A percentile compares a stretch with the other conserved stretches of the same genome.
Evolutionary conservation across 768 basidiomycete genomes (phyloP).

Genomic region (Boletus tomentosulus): DNA sequence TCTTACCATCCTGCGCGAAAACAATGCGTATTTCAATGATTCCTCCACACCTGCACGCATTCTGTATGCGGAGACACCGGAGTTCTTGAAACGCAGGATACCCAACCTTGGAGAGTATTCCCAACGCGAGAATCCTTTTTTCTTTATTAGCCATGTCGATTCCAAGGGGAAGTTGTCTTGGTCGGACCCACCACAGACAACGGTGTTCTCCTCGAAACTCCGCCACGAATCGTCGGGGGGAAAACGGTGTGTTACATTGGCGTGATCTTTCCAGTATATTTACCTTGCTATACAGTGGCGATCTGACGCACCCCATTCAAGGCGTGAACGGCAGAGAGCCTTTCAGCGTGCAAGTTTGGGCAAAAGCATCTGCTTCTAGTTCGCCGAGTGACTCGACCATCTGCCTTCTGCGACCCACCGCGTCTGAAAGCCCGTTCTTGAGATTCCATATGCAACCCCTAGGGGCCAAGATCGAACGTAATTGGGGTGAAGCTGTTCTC

Average conservation of each 20-base stretch:
- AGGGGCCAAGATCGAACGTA: not conserved
- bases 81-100: not conserved
- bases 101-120: not conserved
- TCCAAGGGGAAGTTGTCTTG: not conserved
- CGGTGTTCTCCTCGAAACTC: not conserved
- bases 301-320: not conserved
- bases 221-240: not conserved
- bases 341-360: not conserved
- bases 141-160: not conserved
- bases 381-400: not conserved
- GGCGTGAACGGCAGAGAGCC: not conserved
- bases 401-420: not conserved
- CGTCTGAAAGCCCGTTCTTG: not conserved
- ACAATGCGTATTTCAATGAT: not conserved
- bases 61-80: not conserved
- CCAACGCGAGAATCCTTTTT: not conserved
- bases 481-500: not conserved
- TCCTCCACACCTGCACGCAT: not conserved
- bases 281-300: not conserved
- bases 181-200: not conserved
- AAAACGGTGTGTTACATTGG: not conserved
- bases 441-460: not conserved
- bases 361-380: not conserved
- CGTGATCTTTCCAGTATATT: not conserved
- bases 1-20: not conserved